Base-by-base conservation (phyloP, 805 yeast genomes). In the Maudiozyma barnettii region DNA sequence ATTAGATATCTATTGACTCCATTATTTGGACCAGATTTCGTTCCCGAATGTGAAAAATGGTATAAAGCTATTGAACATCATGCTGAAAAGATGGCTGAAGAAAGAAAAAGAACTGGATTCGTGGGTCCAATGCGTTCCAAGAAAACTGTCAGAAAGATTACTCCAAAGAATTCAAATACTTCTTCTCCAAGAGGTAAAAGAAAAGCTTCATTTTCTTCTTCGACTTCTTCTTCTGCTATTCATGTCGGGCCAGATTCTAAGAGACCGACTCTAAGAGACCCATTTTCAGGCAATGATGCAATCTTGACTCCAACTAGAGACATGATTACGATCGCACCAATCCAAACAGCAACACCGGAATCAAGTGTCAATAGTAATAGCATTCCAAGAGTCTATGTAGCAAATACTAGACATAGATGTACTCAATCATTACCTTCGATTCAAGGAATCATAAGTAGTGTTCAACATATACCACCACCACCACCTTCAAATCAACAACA, bases 1-100 rank as follows among this genome's bases (percentile, higher is more conserved):
- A 83, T 89, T 41, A 71, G 96, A 48, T 84, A 71, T 60, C 78
- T 84, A 19, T 67, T 89, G 53, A 75, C 87, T 23, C 96, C 96
- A 2, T 54, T 89, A 7, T 89, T 89, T 66, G 96, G 96, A 2
- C 64, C 68, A 1, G 74, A 69, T 23, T 89, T 89, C 61, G 69
- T 71, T 4, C 48, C 51, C 19, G 58, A 60, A 39, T 70, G 74
- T 49, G 65, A 54, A 21, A 26, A 46, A n/a, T 48, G 49, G 49
- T 45, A 41, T 36, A 96, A 2, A 37, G 23, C 37, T 14, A 44
- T 48, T 33, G 50, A 48, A 26, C 35, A 38, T 30, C 44, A 48
- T 29, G 41, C 41, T 33, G 45, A 30, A 20, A 33, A 37, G n/a
- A 48, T 48, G 47, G 38, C 44, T 16, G 29, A 26, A 6, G 39